Evolutionary conservation across 345 rosid genomes (phyloP).

Genomic region (Eucalyptus marginata): DNA sequence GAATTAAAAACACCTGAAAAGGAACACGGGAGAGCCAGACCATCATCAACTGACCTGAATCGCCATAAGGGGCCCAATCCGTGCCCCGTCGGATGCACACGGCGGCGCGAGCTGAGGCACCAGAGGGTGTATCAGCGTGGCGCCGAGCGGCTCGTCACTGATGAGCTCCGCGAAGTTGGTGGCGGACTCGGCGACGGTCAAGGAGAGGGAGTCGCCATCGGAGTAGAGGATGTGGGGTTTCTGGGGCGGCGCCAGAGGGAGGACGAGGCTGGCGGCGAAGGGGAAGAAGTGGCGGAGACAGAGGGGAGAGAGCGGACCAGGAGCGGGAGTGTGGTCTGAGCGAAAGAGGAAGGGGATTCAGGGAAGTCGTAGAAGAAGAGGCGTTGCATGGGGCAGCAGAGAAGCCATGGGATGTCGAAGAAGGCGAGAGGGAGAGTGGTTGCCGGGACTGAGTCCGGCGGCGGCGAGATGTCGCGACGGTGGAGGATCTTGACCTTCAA

Average conservation of each 20-base stretch:
- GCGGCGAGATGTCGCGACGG: constrained; percentile 14
- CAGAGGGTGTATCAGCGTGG: constrained; percentile 1
- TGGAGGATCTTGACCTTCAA: constrained; percentile 1
- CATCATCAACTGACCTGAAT: constrained; percentile 2
- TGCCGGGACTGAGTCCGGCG: constrained; percentile 11
- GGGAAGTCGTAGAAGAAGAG: constrained; percentile 23
- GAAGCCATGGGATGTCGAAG: constrained; percentile 18
- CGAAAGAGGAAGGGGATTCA: constrained; percentile 11
- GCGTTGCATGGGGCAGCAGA: constrained; percentile 3
- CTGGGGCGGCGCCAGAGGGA: constrained; percentile 7
- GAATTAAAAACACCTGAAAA: not conserved
- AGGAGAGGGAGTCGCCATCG: not conserved
- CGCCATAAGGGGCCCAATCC: constrained; percentile 1
- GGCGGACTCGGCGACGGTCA: constrained; percentile 15
- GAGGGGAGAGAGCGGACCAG: constrained; percentile 32
- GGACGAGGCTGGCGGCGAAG: constrained; percentile 3
- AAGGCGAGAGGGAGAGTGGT: constrained; percentile 21
- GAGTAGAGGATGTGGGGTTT: constrained; percentile 7
- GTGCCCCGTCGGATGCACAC: not conserved
- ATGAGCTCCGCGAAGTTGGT: constrained; percentile 1
- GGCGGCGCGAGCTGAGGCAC: constrained; percentile 3
- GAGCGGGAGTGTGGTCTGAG: constrained; percentile 11
- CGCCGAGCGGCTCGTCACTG: not conserved
- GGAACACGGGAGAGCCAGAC: not conserved
- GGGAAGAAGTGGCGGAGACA: constrained; percentile 39